Evolutionary conservation across 805 yeast species (phyloP), one percentile per base, ranked within the genome.

Genomic region (Wickerhamiella qilinensis): DNA sequence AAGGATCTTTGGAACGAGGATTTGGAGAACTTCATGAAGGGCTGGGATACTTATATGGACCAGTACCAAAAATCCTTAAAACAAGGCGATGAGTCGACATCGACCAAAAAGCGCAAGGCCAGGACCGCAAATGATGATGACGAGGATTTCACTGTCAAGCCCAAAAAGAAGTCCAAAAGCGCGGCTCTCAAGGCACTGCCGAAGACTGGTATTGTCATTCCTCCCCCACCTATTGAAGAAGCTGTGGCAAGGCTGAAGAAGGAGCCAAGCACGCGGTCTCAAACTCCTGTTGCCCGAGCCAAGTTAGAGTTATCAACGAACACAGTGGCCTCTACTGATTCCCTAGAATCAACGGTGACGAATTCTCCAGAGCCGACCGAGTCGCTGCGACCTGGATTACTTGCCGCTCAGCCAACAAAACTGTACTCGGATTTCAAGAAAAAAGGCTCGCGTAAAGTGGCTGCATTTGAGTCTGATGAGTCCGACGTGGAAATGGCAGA

Each of bases 1-100:
- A 83, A 82, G 55, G 96, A 86, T 55, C 62, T 91, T 40, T 91
- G 98, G 98, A 69, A 63, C 42, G 67, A 58, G 33, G 98, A 91
- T 55, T 65, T 91, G 47, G 93, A 84, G 40, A 76, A 60, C 1
- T 88, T 91, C 56, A 52, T 71, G 42, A 63, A 48, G 7, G 68
- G 68, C 9, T 91, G 88, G 77, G 68, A 75, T 1, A 60, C 67
- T 40, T 85, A 82, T 56, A 59, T 83, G 52, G 69, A 68, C 41
- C 69, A 68, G 41, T 70, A 84, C 27, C 54, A 71, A 39, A 56
- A 65, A n/a, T 60, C 69, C 3, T 61, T 35, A 12, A 32, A 34
- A 17, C 9, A 22, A 6, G 40, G 55, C 30, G 43, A 41, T 34
- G 37, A 32, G 16, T 29, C 37, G 15, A 62, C 60, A 41, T 68